Evolutionary conservation across 106 monocot species (phyloP).

Genomic region (Dioscorea dumetorum): DNA sequence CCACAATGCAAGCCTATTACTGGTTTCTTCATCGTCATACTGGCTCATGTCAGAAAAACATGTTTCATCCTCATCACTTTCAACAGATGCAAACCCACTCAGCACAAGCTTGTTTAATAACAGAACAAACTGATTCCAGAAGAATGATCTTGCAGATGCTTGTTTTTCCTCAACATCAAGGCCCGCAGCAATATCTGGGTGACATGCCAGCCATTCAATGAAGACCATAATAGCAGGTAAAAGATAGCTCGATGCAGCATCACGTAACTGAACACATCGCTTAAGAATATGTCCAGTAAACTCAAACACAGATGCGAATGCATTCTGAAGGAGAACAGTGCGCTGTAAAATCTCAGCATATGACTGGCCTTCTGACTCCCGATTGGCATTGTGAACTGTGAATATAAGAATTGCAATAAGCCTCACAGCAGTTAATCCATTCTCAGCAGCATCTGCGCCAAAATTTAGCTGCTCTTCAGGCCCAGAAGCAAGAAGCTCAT

Average conservation of each 20-base stretch:
- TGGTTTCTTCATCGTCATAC: slow-evolving; percentile 87
- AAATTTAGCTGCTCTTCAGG: slow-evolving; percentile 69
- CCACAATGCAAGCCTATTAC: slow-evolving; percentile 76
- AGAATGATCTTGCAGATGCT: slow-evolving; percentile 57
- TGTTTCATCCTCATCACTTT: slow-evolving; percentile 57
- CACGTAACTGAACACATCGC: slow-evolving; percentile 49
- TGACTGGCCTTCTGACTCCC: slow-evolving; percentile 67
- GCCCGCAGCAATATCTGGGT: slow-evolving; percentile 56
- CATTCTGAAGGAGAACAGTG: slow-evolving; percentile 74
- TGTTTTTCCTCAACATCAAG: slow-evolving; percentile 67
- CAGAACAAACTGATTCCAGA: slow-evolving; percentile 72
- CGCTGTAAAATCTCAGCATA: slow-evolving; percentile 95
- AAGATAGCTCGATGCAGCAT: slow-evolving; percentile 73
- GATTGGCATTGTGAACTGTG: slow-evolving; percentile 81
- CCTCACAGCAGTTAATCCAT: slow-evolving; percentile 56
- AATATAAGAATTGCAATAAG: slow-evolving; percentile 78
- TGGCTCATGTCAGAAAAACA: slow-evolving; percentile 64
- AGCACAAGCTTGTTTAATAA: slow-evolving; percentile 72
- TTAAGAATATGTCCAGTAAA: slow-evolving; percentile 68
- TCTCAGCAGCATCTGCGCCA: slow-evolving; percentile 55
- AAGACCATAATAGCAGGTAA: slow-evolving; percentile 79
- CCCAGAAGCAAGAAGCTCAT: slow-evolving; percentile 73
- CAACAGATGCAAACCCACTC: slow-evolving; percentile 38
- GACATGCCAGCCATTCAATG: slow-evolving; percentile 90
- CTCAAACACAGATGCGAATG: slow-evolving; percentile 81